phyloP scores from a whole-genome alignment of 495 filamentous ascomycete species.

The Penicillium taxi region DNA sequence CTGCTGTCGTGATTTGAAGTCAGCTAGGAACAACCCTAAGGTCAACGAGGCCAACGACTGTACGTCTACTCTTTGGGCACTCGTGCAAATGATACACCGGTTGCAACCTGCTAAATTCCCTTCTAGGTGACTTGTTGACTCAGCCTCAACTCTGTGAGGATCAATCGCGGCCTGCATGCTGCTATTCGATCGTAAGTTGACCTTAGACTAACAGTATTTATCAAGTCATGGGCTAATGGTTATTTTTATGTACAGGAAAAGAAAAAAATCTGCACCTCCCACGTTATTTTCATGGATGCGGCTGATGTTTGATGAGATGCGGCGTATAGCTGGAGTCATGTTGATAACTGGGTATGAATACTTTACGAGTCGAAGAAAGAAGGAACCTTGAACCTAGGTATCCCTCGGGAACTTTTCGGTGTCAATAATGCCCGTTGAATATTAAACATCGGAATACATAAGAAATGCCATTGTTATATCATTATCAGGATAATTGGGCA shows the following conservation, averaged over 20 bases:
- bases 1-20: slow-evolving; percentile 28
- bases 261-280: slow-evolving; percentile 26
- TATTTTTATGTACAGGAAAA: slow-evolving; percentile 12
- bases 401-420: slow-evolving; percentile 5
- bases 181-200: slow-evolving; percentile 14
- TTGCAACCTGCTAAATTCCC: not conserved
- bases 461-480: too few relatives aligned
- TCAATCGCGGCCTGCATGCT: slow-evolving; percentile 23
- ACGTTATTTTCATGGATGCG: slow-evolving; percentile 19
- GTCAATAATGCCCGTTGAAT: slow-evolving; percentile 12
- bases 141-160: slow-evolving; percentile 23
- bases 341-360: slow-evolving; percentile 2
- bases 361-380: not conserved
- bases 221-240: not conserved
- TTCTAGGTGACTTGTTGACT: slow-evolving; percentile 8
- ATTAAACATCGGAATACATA: slow-evolving; percentile 5
- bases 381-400: too few relatives aligned
- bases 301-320: slow-evolving; percentile 9
- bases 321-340: not conserved
- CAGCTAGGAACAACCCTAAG: slow-evolving; percentile 17
- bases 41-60: slow-evolving; percentile 25
- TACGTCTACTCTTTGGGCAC: too few relatives aligned
- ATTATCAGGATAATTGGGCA: too few relatives aligned
- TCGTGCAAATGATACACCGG: too few relatives aligned
- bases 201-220: too few relatives aligned